phyloP scores from a whole-genome alignment of 2,329 filamentous ascomycete species.

The Microdochium trichocladiopsis region DNA sequence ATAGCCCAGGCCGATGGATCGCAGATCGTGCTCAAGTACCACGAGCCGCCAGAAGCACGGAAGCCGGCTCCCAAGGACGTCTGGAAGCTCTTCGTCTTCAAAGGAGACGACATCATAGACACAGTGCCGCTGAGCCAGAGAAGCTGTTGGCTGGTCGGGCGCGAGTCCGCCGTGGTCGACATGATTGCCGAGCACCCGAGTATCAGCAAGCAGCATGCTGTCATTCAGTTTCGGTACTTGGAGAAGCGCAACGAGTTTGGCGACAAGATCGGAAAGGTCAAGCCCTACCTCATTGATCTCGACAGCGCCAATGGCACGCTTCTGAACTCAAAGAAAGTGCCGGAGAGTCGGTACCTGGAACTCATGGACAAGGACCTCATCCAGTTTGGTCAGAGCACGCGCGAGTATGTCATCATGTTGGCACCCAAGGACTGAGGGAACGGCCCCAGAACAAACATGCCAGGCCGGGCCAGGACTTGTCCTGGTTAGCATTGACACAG shows the following conservation, averaged over 20 bases:
- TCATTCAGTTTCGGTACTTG: constrained; percentile 83
- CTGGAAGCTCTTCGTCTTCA: constrained; percentile 94
- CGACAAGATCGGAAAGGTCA: constrained; percentile 71
- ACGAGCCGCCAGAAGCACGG: constrained; percentile 88
- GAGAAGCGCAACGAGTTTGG: constrained; percentile 82
- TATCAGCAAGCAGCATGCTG: constrained; percentile 91
- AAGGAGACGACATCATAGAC: constrained; percentile 71
- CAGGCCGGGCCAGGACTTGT: not conserved
- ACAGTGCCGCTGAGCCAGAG: constrained; percentile 69
- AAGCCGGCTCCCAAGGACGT: constrained; percentile 72
- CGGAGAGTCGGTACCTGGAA: constrained; percentile 76
- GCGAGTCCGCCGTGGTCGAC: constrained; percentile 76
- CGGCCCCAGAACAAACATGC: not conserved
- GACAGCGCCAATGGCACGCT: constrained; percentile 88
- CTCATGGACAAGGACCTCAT: constrained; percentile 83
- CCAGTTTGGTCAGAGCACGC: constrained; percentile 77
- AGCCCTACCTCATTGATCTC: constrained; percentile 87
- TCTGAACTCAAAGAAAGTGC: constrained; percentile 70
- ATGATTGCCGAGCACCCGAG: constrained; percentile 83
- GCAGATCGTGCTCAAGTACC: constrained; percentile 82
- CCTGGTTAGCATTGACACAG: not conserved
- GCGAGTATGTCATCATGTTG: constrained; percentile 96
- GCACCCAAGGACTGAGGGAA: constrained; percentile 36
- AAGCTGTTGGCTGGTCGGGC: constrained; percentile 86
- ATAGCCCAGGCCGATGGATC: constrained; percentile 66